Conservation (phyloP, 2,329 filamentous ascomycete genomes). For the Apiospora arundinis region DNA sequence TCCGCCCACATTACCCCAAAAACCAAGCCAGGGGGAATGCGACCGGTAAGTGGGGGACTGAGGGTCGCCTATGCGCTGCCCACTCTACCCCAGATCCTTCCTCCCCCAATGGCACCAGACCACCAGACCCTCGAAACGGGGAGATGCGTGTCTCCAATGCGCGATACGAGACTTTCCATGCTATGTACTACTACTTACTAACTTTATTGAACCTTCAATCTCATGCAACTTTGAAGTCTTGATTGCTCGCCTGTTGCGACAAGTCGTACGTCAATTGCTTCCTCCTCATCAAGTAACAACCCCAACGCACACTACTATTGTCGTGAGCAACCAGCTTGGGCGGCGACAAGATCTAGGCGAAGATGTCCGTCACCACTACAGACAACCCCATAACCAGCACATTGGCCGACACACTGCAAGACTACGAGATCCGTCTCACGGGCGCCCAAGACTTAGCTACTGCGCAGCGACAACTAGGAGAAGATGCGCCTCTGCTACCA, state of each 20-base stretch:
- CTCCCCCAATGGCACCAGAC: not conserved
- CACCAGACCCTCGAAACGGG: not conserved
- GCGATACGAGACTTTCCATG: not conserved
- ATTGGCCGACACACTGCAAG: conserved; percentile 32
- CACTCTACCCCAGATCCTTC: conserved; percentile 7
- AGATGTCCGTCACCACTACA: conserved; percentile 34
- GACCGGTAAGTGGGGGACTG: conserved; percentile 11
- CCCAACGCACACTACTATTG: too few relatives aligned
- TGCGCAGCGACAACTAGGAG: not conserved
- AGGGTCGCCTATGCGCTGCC: not conserved
- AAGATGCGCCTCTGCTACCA: not conserved
- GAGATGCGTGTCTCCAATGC: not conserved
- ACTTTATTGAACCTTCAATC: not conserved
- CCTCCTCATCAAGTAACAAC: not conserved
- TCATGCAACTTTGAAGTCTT: not conserved
- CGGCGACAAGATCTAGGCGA: not conserved
- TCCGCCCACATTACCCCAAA: conserved; percentile 4
- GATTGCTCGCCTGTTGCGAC: not conserved
- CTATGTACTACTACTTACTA: not conserved
- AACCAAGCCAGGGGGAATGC: not conserved
- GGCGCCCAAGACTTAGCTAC: conserved; percentile 26
- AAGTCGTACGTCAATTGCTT: too few relatives aligned
- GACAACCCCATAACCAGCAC: conserved; percentile 33
- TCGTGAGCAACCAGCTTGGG: not conserved
- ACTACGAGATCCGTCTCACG: conserved; percentile 39